These are phyloP conservation scores for Lojkania enalia DNA, from an alignment of 2,329 filamentous ascomycete genomes.

Conservation along the genomic window DNA sequence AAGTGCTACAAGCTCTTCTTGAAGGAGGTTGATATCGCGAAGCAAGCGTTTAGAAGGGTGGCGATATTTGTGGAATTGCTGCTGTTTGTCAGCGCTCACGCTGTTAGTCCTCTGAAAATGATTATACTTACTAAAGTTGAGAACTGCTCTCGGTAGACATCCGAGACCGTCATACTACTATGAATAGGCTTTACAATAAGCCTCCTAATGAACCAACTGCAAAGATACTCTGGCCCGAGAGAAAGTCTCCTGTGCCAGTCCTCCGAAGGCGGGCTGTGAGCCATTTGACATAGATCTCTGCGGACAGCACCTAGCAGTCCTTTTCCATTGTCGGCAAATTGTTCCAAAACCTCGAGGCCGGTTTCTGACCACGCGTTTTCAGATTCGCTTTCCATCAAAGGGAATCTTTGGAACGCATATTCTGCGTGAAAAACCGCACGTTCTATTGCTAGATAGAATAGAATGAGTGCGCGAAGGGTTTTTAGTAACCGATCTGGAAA, in stretches of 20 bases:
- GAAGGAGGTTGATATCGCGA: conserved; percentile 37
- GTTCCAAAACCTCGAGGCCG: conserved; percentile 22
- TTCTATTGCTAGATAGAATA: conserved; percentile 33
- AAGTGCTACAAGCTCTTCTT: conserved; percentile 35
- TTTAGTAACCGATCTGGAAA: conserved; percentile 27
- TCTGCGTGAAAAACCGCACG: conserved; percentile 25
- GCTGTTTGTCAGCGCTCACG: not conserved
- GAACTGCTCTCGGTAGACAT: conserved; percentile 38
- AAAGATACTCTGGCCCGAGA: conserved; percentile 32
- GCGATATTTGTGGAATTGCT: conserved; percentile 44
- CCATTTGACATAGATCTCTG: conserved; percentile 34
- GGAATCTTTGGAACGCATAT: not conserved
- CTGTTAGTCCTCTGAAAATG: not conserved
- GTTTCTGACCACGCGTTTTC: not conserved
- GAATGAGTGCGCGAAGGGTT: conserved; percentile 24
- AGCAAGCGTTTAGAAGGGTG: conserved; percentile 37
- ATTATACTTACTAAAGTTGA: conserved; percentile 30
- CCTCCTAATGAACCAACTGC: conserved; percentile 36
- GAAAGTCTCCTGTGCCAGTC: conserved; percentile 23
- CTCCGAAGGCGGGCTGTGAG: conserved; percentile 11
- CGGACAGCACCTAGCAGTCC: conserved; percentile 19
- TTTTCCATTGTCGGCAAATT: conserved; percentile 21
- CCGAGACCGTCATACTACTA: conserved; percentile 27
- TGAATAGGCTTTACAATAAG: conserved; percentile 35
- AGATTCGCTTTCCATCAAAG: not conserved